Evolutionary conservation across 139 green algal genomes (phyloP).

Genomic region (Micromonas commoda): DNA sequence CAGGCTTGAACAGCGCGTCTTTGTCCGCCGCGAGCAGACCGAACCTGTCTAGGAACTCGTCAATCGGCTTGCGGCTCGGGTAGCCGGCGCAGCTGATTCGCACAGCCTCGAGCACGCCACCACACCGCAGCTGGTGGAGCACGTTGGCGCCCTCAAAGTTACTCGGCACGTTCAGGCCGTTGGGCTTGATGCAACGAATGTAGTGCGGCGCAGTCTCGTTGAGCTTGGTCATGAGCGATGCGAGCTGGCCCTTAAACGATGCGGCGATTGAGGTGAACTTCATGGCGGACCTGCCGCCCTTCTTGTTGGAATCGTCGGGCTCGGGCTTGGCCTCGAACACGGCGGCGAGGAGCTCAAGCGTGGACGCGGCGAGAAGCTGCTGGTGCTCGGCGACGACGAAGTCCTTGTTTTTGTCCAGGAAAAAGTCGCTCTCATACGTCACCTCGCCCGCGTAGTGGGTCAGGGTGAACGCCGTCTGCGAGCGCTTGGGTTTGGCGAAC

Average conservation of each 20-base stretch:
- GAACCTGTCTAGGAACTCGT: constrained; percentile 94
- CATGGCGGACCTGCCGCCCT: constrained; percentile 21
- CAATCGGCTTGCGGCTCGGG: constrained; percentile 75
- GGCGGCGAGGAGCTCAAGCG: constrained; percentile 56
- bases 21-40: constrained; percentile 65
- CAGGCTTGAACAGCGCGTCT: constrained; percentile 41
- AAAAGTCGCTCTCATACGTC: constrained; percentile 46
- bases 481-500: constrained; percentile 83
- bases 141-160: constrained; percentile 87
- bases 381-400: constrained; percentile 96
- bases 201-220: constrained; percentile 92
- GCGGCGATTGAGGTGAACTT: constrained; percentile 64
- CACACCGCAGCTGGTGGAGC: constrained; percentile 95
- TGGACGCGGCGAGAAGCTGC: constrained; percentile 63
- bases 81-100: constrained; percentile 93
- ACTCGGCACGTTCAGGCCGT: constrained; percentile 61
- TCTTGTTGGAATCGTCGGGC: background rate
- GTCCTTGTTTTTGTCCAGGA: constrained; percentile 82
- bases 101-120: constrained; percentile 96
- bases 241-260: constrained; percentile 94
- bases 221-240: constrained; percentile 86
- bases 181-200: constrained; percentile 99
- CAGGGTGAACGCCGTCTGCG: constrained; percentile 72
- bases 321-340: constrained; percentile 44
- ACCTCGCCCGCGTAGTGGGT: constrained; percentile 88